phyloP scores from a whole-genome alignment of 1,139 yeast genomes.

The Nematodospora anomalae region DNA sequence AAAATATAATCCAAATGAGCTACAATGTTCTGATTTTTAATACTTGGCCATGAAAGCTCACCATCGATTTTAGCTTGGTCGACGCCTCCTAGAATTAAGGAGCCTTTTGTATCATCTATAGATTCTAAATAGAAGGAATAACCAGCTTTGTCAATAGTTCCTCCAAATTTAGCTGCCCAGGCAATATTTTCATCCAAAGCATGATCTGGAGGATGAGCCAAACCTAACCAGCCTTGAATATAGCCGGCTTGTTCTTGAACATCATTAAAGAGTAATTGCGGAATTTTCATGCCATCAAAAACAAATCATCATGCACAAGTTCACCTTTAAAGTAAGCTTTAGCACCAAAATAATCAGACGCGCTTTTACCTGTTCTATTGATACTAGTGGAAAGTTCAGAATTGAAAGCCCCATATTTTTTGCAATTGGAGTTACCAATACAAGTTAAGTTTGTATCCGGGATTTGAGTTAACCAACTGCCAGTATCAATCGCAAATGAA shows the following conservation, averaged over 20 bases:
- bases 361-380: neutral
- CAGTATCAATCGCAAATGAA: conserved; percentile 3
- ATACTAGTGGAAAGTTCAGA: conserved; percentile 2
- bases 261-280: conserved; percentile 3
- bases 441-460: conserved; percentile 1
- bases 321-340: neutral
- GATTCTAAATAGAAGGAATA: conserved; percentile 9
- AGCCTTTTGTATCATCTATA: conserved; percentile 13
- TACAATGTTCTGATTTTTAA: conserved; percentile 2
- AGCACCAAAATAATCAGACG: neutral
- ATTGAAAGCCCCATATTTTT: neutral
- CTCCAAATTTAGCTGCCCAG: conserved; percentile 2
- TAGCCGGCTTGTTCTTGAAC: neutral
- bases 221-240: conserved; percentile 2
- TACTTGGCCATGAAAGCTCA: conserved; percentile 3
- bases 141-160: conserved; percentile 4
- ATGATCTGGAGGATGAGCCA: neutral
- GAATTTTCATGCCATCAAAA: neutral
- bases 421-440: neutral
- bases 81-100: conserved; percentile 7
- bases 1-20: neutral
- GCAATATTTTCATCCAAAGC: neutral
- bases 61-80: conserved; percentile 9
- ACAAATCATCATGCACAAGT: neutral
- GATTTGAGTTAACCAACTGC: conserved; percentile 4